Base-by-base conservation (phyloP, 2,329 filamentous ascomycete species). In the Cladosporium sphaerospermum region DNA sequence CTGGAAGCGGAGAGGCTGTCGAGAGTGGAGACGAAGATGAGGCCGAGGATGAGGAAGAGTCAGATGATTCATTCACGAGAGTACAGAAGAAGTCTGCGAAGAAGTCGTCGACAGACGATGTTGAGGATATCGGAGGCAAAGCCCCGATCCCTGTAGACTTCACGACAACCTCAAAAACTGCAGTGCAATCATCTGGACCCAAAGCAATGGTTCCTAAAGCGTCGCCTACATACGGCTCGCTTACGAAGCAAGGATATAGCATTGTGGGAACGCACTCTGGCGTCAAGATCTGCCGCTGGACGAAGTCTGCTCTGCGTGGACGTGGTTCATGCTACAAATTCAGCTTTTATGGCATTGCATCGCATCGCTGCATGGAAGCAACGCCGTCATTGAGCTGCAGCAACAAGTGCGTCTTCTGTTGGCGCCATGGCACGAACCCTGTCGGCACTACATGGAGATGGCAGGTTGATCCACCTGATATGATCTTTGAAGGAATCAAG, bases 351-450 rank as follows among this genome's bases (percentile, higher is more conserved):
- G 92, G 92, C 45, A 99, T 99, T 69, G 83, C 87, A 59, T 96
- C 91, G 0, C 93, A 99, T 67, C 86, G 95, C 57, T 99, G 92
- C 71, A 99, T 99, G 93, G 92, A 99, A 72, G 92, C 92, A 2
- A 97, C 92, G 0, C 92, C 92, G 0, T 96, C 91, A 0, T 81
- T 99, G 3, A 95, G 89, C 9, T 99, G 92, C 77, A 93, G 87
- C 57, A 97, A 97, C 75, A 97, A 99, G 70, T 97, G 93, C 70
- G 89, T 99, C 60, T 99, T 97, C 71, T 99, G 92, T 78, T 99
- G 92, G 93, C 85, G 93, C 6, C 93, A 97, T 67, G 93, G 92
- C 50, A 97, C 93, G 0, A 99, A 97, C 68, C 92, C 92, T 0
- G 93, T 97, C 0, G 91, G 91, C 45, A 97, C 93, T 2, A 95